Conservation (phyloP, 176 grass and related monocot genomes). For the Alloteropsis semialata region DNA sequence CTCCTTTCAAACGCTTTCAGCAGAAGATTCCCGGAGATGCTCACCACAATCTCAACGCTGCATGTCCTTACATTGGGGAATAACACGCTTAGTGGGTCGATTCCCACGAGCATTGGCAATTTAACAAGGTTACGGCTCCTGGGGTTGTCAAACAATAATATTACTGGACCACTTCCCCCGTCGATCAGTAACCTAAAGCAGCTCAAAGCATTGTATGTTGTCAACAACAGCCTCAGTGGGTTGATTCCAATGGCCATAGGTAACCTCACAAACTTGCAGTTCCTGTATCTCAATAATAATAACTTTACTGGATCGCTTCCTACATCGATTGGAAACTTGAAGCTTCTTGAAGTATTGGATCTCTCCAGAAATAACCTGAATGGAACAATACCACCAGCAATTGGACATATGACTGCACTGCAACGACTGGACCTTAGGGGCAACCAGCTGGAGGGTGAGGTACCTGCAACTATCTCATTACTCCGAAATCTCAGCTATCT, state of each 20-base stretch:
- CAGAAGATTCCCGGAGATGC: too few relatives aligned
- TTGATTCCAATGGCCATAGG: background rate
- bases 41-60: too few relatives aligned
- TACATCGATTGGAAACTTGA: background rate
- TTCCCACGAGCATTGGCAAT: slow-evolving; percentile 55
- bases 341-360: background rate
- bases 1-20: too few relatives aligned
- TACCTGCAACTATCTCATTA: background rate
- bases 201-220: too few relatives aligned
- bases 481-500: background rate
- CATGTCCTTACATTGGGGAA: background rate
- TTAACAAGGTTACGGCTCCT: slow-evolving; percentile 17
- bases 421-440: background rate
- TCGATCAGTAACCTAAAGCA: slow-evolving; percentile 43
- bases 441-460: slow-evolving; percentile 25
- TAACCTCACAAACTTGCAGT: background rate
- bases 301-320: slow-evolving; percentile 21
- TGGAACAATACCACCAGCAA: slow-evolving; percentile 15
- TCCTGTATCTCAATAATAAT: background rate
- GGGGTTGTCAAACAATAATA: slow-evolving; percentile 16
- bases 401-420: slow-evolving; percentile 19
- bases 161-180: slow-evolving; percentile 30
- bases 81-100: slow-evolving; percentile 20
- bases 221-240: background rate
- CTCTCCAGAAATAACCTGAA: background rate